Conservation (phyloP, 805 yeast species). For the Wickerhamiella spandovensis region DNA sequence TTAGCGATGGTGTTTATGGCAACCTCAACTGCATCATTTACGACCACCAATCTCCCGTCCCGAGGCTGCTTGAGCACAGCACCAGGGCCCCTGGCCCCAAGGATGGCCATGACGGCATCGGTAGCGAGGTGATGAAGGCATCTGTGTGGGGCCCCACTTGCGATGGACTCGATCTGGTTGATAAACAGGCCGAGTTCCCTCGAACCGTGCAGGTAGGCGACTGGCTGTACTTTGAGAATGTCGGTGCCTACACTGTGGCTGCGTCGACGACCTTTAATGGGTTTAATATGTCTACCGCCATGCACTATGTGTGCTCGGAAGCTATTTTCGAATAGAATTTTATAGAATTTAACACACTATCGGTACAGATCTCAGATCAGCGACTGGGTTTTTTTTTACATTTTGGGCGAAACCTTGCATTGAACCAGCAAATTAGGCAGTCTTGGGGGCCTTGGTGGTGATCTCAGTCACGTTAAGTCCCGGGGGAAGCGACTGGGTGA, state of each 20-base stretch:
- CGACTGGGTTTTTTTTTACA: no score
- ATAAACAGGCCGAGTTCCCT: constrained; percentile 38
- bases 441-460: constrained; percentile 18
- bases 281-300: constrained; percentile 48
- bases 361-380: neutral
- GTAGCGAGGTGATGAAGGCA: no score
- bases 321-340: neutral
- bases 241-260: constrained; percentile 87
- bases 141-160: constrained; percentile 99
- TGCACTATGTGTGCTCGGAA: constrained; percentile 40
- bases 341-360: neutral
- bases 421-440: constrained; percentile 1
- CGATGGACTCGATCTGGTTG: constrained; percentile 84
- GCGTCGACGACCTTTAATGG: constrained; percentile 94
- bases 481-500: constrained; percentile 96
- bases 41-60: constrained; percentile 76
- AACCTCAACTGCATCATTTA: constrained; percentile 86
- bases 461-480: constrained; percentile 22
- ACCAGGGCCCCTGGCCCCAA: constrained; percentile 24
- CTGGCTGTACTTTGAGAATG: constrained; percentile 72
- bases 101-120: no score
- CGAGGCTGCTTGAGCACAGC: constrained; percentile 43
- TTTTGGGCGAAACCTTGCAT: neutral
- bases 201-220: constrained; percentile 68
- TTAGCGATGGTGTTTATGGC: constrained; percentile 93